Conservation (phyloP, 1,284 basidiomycete species). For the Schizophyllum commune region DNA sequence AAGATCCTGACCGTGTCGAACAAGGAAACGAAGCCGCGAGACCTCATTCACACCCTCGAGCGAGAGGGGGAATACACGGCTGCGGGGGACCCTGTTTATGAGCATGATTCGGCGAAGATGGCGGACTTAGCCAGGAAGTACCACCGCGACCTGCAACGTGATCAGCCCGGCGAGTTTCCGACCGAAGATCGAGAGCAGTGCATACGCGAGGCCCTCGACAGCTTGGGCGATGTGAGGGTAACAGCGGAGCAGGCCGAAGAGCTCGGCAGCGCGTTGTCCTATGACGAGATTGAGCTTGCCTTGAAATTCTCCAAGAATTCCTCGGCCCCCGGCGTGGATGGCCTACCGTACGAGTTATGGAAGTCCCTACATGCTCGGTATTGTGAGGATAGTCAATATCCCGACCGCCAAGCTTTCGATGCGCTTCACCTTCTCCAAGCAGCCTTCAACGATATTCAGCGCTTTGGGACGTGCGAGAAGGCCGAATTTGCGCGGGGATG, state of each 20-base stretch:
- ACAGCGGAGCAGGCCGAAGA: neutral
- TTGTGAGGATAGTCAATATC: neutral
- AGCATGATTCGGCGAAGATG: slow-evolving; percentile 5
- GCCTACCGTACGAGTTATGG: slow-evolving; percentile 6
- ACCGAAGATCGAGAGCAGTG: neutral
- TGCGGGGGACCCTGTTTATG: neutral
- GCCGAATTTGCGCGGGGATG: slow-evolving; percentile 1
- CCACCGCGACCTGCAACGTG: slow-evolving; percentile 4
- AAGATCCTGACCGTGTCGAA: neutral
- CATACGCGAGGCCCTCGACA: neutral
- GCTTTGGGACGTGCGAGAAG: neutral
- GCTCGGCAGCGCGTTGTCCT: neutral
- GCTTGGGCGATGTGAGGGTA: neutral
- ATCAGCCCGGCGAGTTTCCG: neutral
- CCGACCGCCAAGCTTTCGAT: neutral
- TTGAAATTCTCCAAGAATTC: slow-evolving; percentile 3
- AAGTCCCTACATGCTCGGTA: slow-evolving; percentile 1
- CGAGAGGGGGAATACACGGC: neutral
- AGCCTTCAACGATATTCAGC: slow-evolving; percentile 1
- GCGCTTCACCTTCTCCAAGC: neutral
- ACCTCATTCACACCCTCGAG: neutral
- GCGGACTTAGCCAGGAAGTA: slow-evolving; percentile 6
- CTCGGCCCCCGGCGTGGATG: slow-evolving; percentile 4
- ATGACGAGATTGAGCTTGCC: neutral
- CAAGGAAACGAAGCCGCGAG: neutral